A percentile compares a stretch with the other conserved stretches of the same genome.
Evolutionary conservation across 371 early-diverging fungal genomes (phyloP).

Genomic region (Coemansia sp.): DNA sequence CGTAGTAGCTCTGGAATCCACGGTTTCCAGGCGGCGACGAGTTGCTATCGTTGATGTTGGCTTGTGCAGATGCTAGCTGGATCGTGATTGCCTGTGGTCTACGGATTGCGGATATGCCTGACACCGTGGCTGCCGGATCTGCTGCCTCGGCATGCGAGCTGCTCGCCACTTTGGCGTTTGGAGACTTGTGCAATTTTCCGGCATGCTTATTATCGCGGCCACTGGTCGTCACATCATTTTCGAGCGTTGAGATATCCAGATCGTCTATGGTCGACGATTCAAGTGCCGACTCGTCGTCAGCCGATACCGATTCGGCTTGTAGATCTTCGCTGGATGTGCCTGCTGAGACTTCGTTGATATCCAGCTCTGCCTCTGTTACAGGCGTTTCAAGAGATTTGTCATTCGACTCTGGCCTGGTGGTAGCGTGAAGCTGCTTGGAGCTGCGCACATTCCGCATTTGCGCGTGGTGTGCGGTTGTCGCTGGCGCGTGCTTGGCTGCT

Average conservation of each 20-base stretch:
- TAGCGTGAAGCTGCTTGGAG: slow-evolving; percentile 42
- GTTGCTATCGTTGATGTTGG: slow-evolving; percentile 30
- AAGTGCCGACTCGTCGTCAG: background rate
- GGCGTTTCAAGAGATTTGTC: background rate
- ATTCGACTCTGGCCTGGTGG: background rate
- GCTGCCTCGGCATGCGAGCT: background rate
- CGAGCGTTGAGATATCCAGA: background rate
- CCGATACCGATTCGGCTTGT: background rate
- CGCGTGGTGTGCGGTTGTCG: background rate
- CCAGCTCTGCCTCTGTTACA: slow-evolving; percentile 7
- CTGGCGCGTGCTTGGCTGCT: background rate
- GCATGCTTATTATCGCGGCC: background rate
- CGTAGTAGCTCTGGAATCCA: slow-evolving; percentile 50
- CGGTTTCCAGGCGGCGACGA: slow-evolving; percentile 33
- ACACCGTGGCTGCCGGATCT: background rate
- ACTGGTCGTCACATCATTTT: background rate
- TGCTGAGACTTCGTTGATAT: slow-evolving; percentile 23
- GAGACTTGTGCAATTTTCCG: background rate
- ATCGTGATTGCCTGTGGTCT: slow-evolving; percentile 23
- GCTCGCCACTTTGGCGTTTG: background rate
- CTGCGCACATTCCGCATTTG: slow-evolving; percentile 9
- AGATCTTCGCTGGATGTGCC: slow-evolving; percentile 6
- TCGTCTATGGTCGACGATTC: background rate
- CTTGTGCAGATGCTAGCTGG: slow-evolving; percentile 33
- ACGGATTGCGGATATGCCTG: background rate